Evolutionary conservation across 2,329 filamentous ascomycete species (phyloP).

Genomic region (Stagonosporopsis vannaccii): DNA sequence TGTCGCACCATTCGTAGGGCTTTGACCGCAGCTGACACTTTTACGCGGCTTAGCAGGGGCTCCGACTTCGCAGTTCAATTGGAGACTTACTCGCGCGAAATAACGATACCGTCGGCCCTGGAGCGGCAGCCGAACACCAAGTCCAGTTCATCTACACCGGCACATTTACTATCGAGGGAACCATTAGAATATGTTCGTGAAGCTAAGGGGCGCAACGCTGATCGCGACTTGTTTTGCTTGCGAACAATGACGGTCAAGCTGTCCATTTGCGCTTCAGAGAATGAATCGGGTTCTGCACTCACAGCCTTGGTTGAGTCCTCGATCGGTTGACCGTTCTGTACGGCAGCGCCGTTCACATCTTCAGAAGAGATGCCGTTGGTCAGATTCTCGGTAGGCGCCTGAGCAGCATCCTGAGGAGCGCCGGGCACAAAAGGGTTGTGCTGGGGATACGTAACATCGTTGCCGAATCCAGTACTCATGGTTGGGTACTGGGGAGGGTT

Average conservation of each 20-base stretch:
- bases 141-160: conserved; percentile 58
- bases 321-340: conserved; percentile 36
- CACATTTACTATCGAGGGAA: conserved; percentile 60
- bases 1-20: conserved; percentile 27
- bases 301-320: conserved; percentile 43
- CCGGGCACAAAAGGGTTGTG: conserved; percentile 41
- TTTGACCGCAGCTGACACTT: conserved; percentile 33
- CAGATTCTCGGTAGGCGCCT: conserved; percentile 21
- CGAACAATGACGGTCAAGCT: conserved; percentile 62
- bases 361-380: conserved; percentile 33
- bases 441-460: conserved; percentile 34
- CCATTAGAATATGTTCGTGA: conserved; percentile 63
- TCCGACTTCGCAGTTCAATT: background rate
- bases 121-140: conserved; percentile 49
- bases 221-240: conserved; percentile 46
- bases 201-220: conserved; percentile 40
- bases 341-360: conserved; percentile 29
- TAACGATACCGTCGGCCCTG: conserved; percentile 47
- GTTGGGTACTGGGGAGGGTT: conserved; percentile 40
- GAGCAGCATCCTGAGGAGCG: conserved; percentile 22
- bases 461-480: conserved; percentile 32
- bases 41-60: conserved; percentile 11
- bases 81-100: conserved; percentile 40
- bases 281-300: conserved; percentile 53
- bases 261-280: conserved; percentile 62